phyloP scores from a whole-genome alignment of 768 basidiomycete species.

The Dictyophora rubrovolvata region DNA sequence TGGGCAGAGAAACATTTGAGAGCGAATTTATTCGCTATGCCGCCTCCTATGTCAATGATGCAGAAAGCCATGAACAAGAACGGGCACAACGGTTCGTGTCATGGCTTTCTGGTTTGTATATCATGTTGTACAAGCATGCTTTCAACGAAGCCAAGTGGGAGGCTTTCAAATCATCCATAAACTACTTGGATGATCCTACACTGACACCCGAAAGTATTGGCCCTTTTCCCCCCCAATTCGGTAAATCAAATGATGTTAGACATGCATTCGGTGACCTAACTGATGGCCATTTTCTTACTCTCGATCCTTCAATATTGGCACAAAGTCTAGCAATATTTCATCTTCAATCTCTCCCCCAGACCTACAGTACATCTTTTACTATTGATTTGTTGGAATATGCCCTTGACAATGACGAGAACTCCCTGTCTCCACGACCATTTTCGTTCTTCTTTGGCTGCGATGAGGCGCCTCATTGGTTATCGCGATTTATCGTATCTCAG shows the following conservation, averaged over 20 bases:
- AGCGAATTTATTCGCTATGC: slow-evolving; percentile 60
- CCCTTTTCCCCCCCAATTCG: neutral
- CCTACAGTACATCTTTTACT: slow-evolving; percentile 14
- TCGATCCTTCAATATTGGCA: slow-evolving; percentile 56
- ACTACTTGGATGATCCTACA: neutral
- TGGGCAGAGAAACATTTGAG: slow-evolving; percentile 51
- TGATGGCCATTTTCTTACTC: slow-evolving; percentile 47
- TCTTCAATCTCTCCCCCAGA: slow-evolving; percentile 35
- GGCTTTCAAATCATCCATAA: slow-evolving; percentile 38
- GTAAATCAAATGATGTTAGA: neutral
- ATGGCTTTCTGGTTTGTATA: slow-evolving; percentile 61
- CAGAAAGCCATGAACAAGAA: slow-evolving; percentile 28
- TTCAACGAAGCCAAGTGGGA: slow-evolving; percentile 47
- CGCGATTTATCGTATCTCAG: slow-evolving; percentile 59
- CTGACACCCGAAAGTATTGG: neutral
- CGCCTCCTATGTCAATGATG: slow-evolving; percentile 51
- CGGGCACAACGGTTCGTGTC: slow-evolving; percentile 36
- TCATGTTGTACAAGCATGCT: slow-evolving; percentile 45
- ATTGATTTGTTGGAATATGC: neutral
- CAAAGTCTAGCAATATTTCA: slow-evolving; percentile 56
- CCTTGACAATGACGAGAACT: neutral
- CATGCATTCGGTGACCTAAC: slow-evolving; percentile 49
- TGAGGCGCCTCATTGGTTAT: slow-evolving; percentile 72
- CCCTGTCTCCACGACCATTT: neutral
- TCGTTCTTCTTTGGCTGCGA: slow-evolving; percentile 54